Conservation (phyloP, 768 basidiomycete species). For the Cystofilobasidium bisporidii region DNA sequence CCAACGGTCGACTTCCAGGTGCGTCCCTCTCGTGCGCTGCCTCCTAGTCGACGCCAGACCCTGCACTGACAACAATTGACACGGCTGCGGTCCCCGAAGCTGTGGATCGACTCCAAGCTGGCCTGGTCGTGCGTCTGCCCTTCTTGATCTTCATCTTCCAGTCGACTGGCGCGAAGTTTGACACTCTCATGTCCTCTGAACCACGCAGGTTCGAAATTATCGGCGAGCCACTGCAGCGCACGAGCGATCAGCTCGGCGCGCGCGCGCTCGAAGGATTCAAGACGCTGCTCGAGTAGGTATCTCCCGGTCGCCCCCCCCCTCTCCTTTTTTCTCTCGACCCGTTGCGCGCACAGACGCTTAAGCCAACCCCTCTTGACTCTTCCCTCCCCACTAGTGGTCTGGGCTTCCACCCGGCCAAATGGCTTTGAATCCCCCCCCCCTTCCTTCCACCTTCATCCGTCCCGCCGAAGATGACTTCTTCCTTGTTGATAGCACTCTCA, state of each 20-base stretch:
- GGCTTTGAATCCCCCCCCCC: too few species aligned
- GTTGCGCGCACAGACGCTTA: too few species aligned
- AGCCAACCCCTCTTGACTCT: too few species aligned
- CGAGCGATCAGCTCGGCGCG: not conserved
- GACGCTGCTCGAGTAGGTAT: conserved; percentile 5
- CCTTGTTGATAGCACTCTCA: too few species aligned
- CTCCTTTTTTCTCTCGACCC: not conserved
- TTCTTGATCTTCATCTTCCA: too few species aligned
- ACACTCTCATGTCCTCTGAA: too few species aligned
- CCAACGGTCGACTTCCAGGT: conserved; percentile 54
- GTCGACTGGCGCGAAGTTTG: too few species aligned
- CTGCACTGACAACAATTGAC: conserved; percentile 22
- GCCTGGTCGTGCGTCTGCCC: conserved; percentile 9
- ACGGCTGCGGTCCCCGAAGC: not conserved
- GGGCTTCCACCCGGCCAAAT: too few species aligned
- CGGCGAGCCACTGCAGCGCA: conserved; percentile 31
- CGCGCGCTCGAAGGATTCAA: conserved; percentile 27
- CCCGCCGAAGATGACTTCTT: too few species aligned
- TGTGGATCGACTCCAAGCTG: conserved; percentile 14
- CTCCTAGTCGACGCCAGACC: conserved; percentile 38
- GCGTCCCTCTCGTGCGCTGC: conserved; percentile 51
- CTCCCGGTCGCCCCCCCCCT: not conserved
- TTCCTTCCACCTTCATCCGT: too few species aligned
- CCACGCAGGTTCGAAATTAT: conserved; percentile 27
- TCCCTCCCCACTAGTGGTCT: not conserved